These are phyloP conservation scores for Pythium guiyangense DNA, from an alignment of 352 stramenopile genomes.

Conservation along the genomic window DNA sequence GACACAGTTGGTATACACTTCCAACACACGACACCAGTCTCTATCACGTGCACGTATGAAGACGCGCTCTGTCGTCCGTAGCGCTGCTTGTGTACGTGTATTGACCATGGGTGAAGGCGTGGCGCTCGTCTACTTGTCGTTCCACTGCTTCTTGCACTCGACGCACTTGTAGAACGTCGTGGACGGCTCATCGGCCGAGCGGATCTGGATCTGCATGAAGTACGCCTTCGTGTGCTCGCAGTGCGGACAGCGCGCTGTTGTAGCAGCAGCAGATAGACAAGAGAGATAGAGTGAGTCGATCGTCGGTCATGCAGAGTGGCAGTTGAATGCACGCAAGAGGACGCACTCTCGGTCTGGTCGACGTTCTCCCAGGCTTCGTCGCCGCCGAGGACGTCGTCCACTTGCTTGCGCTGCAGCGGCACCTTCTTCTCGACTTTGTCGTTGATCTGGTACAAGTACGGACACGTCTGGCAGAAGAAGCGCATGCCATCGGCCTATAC, in stretches of 20 bases:
- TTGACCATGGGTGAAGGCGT: too few species aligned
- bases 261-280: background rate
- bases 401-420: conserved; percentile 93
- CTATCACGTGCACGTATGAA: background rate
- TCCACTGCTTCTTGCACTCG: conserved; percentile 97
- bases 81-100: background rate
- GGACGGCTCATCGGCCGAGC: conserved; percentile 97
- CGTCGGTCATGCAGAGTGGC: background rate
- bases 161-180: conserved; percentile 99
- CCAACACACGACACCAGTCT: too few species aligned
- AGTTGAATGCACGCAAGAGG: background rate
- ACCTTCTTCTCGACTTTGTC: conserved; percentile 89
- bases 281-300: background rate
- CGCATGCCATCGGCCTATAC: conserved; percentile 81
- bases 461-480: conserved; percentile 89
- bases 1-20: too few species aligned
- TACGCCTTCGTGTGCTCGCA: conserved; percentile 97
- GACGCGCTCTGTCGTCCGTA: background rate
- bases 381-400: conserved; percentile 98
- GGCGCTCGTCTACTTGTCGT: conserved; percentile 52
- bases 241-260: conserved; percentile 88
- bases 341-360: conserved; percentile 93
- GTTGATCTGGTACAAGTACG: conserved; percentile 87
- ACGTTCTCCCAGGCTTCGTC: conserved; percentile 98
- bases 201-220: conserved; percentile 99